Evolutionary conservation across 768 basidiomycete species (phyloP).

Genomic region (Clavulina sp.): DNA sequence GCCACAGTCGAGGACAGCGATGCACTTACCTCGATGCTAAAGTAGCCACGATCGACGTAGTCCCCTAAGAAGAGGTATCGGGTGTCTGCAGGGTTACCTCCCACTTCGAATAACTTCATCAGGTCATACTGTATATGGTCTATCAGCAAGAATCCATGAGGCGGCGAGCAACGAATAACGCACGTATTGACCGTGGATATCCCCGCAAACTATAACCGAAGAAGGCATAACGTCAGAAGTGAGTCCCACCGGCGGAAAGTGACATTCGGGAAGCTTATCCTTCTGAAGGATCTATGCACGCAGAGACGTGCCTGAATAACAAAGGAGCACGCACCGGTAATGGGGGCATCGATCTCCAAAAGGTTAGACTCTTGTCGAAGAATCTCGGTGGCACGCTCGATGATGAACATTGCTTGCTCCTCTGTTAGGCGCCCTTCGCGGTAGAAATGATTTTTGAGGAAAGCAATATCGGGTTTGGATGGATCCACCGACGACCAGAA

Average conservation of each 20-base stretch:
- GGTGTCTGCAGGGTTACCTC: conserved; percentile 86
- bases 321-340: conserved; percentile 55
- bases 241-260: background rate
- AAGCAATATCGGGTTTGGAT: conserved; percentile 85
- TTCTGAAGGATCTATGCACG: background rate
- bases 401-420: conserved; percentile 87
- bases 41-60: conserved; percentile 87
- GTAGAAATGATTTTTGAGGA: conserved; percentile 98
- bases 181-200: conserved; percentile 99
- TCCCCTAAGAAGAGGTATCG: conserved; percentile 85
- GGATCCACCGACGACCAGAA: conserved; percentile 79
- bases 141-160: conserved; percentile 7
- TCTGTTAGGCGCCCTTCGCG: conserved; percentile 86
- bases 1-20: conserved; percentile 3
- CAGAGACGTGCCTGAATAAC: background rate
- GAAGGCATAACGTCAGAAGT: background rate
- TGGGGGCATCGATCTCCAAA: conserved; percentile 87
- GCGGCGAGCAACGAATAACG: conserved; percentile 26
- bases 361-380: conserved; percentile 77
- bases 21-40: conserved; percentile 64
- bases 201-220: conserved; percentile 66
- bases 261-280: background rate
- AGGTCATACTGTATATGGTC: conserved; percentile 51
- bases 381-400: conserved; percentile 72
- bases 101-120: conserved; percentile 91